Percentiles rank a stretch among this genome's conserved stretches.
phyloP scores from a whole-genome alignment of 75 land plant species.

The Cunninghamia lanceolata region DNA sequence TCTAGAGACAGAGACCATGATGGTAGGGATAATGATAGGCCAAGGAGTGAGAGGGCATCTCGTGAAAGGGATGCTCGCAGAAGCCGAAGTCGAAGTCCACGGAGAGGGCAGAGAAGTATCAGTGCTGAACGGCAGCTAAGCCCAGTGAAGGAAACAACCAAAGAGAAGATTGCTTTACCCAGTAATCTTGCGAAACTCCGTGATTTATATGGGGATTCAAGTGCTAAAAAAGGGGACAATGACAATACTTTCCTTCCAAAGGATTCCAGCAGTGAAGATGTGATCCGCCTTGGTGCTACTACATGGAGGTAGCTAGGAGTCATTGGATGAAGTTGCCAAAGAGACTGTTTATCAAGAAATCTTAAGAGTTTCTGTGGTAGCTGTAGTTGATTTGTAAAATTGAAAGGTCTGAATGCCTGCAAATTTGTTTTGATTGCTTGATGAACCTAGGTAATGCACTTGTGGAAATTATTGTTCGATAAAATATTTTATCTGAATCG shows the following conservation, averaged over 20 bases:
- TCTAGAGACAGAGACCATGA: slow-evolving; percentile 18
- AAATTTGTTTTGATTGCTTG: not conserved
- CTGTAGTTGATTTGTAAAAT: not conserved
- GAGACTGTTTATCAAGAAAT: not conserved
- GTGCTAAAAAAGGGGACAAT: slow-evolving; percentile 31
- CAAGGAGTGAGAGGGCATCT: slow-evolving; percentile 40
- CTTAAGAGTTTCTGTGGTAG: not conserved
- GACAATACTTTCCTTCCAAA: slow-evolving; percentile 22
- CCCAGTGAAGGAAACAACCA: slow-evolving; percentile 31
- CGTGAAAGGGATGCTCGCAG: slow-evolving; percentile 39
- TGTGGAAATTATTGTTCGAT: not conserved
- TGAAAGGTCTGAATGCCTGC: not conserved
- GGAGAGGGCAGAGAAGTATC: slow-evolving; percentile 14
- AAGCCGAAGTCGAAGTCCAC: slow-evolving; percentile 55
- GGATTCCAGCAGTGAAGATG: slow-evolving; percentile 72
- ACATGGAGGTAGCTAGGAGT: slow-evolving; percentile 64
- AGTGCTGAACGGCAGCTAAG: slow-evolving; percentile 23
- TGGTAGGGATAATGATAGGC: slow-evolving; percentile 12
- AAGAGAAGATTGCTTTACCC: slow-evolving; percentile 32
- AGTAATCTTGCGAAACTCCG: slow-evolving; percentile 79
- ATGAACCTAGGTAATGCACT: not conserved
- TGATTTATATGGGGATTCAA: slow-evolving; percentile 86
- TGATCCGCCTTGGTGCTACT: slow-evolving; percentile 85
- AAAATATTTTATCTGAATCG: not conserved
- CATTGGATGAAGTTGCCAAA: not conserved